These are phyloP conservation scores for Apiosordaria backusii DNA, from an alignment of 495 filamentous ascomycete species.

Conservation along the genomic window DNA sequence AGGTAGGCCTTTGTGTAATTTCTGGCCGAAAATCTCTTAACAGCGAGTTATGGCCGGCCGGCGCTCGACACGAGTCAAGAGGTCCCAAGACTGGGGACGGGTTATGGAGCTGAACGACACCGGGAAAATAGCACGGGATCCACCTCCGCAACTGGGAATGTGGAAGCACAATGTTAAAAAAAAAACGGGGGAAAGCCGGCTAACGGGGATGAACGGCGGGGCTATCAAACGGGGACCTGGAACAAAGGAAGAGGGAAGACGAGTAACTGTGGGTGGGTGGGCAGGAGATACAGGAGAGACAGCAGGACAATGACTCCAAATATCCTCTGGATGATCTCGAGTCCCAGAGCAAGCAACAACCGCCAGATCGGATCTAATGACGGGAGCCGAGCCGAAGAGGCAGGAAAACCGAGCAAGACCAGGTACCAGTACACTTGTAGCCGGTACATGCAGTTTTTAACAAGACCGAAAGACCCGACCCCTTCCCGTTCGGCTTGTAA, in stretches of 20 bases:
- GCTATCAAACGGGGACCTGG: background rate
- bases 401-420: constrained; percentile 10
- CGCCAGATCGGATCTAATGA: constrained; percentile 20
- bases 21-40: background rate
- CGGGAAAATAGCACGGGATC: constrained; percentile 2
- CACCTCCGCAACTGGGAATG: constrained; percentile 13
- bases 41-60: background rate
- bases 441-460: background rate
- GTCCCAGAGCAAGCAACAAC: background rate
- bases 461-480: background rate
- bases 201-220: background rate
- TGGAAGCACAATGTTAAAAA: background rate
- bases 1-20: background rate
- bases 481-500: constrained; percentile 5
- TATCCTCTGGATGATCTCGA: constrained; percentile 15
- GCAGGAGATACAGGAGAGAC: background rate
- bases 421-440: constrained; percentile 2
- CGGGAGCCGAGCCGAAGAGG: constrained; percentile 24
- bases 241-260: constrained; percentile 8
- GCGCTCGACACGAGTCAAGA: constrained; percentile 6
- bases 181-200: constrained; percentile 3
- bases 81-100: constrained; percentile 13
- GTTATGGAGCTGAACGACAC: constrained; percentile 4
- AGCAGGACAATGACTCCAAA: constrained; percentile 2
- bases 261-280: background rate